Conservation (phyloP, 2,329 filamentous ascomycete species). For the Phaeosphaeriaceae sp. region DNA sequence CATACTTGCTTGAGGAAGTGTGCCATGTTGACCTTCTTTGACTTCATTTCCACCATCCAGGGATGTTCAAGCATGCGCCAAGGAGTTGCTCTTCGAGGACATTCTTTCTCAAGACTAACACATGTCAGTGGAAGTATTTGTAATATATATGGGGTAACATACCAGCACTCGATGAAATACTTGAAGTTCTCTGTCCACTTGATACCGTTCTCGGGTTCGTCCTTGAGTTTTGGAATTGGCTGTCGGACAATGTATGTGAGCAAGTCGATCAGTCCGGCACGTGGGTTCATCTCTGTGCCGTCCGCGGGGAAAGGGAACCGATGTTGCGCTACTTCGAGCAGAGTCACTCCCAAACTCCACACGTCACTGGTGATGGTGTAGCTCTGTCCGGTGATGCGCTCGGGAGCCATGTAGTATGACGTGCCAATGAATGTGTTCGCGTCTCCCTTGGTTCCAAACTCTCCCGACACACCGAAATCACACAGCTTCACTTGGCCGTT, state of each 20-base stretch:
- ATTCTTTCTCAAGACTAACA: slow-evolving; percentile 88
- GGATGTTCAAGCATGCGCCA: slow-evolving; percentile 99
- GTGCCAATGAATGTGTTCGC: slow-evolving; percentile 99
- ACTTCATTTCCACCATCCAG: slow-evolving; percentile 97
- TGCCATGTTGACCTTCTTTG: slow-evolving; percentile 96
- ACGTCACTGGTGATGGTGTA: slow-evolving; percentile 99
- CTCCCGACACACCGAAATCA: slow-evolving; percentile 96
- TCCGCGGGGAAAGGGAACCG: slow-evolving; percentile 98
- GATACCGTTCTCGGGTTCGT: slow-evolving; percentile 87
- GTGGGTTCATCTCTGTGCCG: slow-evolving; percentile 92
- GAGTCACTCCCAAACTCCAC: slow-evolving; percentile 94
- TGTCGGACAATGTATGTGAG: slow-evolving; percentile 97
- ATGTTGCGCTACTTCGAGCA: slow-evolving; percentile 99
- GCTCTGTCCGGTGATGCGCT: slow-evolving; percentile 94
- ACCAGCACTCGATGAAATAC: slow-evolving; percentile 99
- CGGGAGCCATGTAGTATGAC: slow-evolving; percentile 98
- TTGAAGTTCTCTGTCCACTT: slow-evolving; percentile 98
- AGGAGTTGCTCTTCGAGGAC: slow-evolving; percentile 82
- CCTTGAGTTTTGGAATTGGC: slow-evolving; percentile 92
- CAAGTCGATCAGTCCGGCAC: slow-evolving; percentile 90
- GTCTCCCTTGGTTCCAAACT: slow-evolving; percentile 98
- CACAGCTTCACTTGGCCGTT: slow-evolving; percentile 92
- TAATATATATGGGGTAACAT: slow-evolving; percentile 54
- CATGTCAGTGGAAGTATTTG: slow-evolving; percentile 24
- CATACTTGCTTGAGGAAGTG: slow-evolving; percentile 94